phyloP scores from a whole-genome alignment of 768 basidiomycete genomes.

The Crucibulum laeve region DNA sequence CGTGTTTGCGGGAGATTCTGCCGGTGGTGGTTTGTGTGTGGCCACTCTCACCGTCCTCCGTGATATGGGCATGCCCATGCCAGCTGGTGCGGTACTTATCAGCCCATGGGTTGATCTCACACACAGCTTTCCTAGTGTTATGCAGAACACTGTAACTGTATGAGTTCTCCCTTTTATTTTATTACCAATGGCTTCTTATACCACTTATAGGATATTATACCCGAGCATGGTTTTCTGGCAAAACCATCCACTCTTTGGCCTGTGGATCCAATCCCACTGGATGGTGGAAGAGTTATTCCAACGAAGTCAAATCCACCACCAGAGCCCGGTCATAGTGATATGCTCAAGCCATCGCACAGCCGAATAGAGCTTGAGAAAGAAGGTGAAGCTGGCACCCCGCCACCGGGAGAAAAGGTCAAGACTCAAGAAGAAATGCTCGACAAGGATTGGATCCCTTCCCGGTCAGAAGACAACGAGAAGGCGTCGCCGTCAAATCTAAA shows the following conservation, averaged over 20 bases:
- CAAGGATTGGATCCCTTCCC: constrained; percentile 1
- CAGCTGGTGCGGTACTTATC: constrained; percentile 74
- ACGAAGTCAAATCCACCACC: constrained; percentile 39
- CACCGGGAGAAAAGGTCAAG: constrained; percentile 12
- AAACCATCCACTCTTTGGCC: constrained; percentile 61
- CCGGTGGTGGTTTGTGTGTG: constrained; percentile 67
- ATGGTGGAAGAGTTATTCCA: constrained; percentile 28
- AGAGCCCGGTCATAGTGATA: constrained; percentile 45
- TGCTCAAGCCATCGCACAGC: constrained; percentile 28
- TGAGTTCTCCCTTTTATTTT: neutral
- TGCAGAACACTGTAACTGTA: constrained; percentile 62
- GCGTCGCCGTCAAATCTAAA: neutral
- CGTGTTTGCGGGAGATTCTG: constrained; percentile 76
- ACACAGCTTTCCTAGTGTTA: constrained; percentile 75
- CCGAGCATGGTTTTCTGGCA: constrained; percentile 55
- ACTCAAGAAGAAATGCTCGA: constrained; percentile 28
- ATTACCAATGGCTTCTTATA: neutral
- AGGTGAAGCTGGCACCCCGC: constrained; percentile 10
- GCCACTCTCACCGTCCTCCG: constrained; percentile 59
- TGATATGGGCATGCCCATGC: constrained; percentile 64
- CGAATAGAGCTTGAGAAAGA: constrained; percentile 19
- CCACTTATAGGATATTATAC: constrained; percentile 57
- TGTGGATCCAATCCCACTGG: constrained; percentile 30
- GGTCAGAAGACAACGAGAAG: neutral
- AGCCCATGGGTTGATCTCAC: constrained; percentile 87